Conservation (phyloP, 768 basidiomycete genomes). For the Mycena leptocephala region DNA sequence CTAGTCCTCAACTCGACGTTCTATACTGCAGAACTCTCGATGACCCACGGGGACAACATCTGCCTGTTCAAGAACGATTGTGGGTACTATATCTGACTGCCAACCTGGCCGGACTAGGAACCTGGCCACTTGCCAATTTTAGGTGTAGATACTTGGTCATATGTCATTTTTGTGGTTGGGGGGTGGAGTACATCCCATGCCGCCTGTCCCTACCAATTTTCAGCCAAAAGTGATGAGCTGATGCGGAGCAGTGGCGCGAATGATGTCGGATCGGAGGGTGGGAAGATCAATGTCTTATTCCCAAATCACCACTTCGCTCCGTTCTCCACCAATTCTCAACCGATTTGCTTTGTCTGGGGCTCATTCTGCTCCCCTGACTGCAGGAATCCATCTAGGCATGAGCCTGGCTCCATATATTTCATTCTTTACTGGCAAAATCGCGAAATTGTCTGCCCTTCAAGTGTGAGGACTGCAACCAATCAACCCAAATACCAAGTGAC, state of each 20-base stretch:
- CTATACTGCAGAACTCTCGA: slow-evolving; percentile 55
- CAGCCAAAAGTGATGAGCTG: not conserved
- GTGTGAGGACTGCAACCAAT: no score
- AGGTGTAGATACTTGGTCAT: not conserved
- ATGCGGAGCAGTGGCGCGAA: not conserved
- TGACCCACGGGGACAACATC: slow-evolving; percentile 62
- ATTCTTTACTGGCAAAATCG: not conserved
- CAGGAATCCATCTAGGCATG: not conserved
- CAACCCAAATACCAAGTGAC: no score
- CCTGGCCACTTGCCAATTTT: no score
- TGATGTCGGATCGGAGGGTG: not conserved
- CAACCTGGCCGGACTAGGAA: no score
- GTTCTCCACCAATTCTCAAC: not conserved
- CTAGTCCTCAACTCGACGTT: slow-evolving; percentile 63
- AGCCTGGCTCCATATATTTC: not conserved
- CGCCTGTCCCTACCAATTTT: not conserved
- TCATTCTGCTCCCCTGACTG: not conserved
- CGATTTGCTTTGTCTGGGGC: not conserved
- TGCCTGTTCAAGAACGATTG: slow-evolving; percentile 70
- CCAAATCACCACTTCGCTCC: not conserved
- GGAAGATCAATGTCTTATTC: no score
- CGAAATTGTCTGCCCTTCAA: no score
- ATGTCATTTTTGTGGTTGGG: not conserved
- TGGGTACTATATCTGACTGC: no score
- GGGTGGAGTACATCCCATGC: not conserved